These are phyloP conservation scores for Prunus padus DNA, from an alignment of 306 rosid genomes.

Conservation along the genomic window DNA sequence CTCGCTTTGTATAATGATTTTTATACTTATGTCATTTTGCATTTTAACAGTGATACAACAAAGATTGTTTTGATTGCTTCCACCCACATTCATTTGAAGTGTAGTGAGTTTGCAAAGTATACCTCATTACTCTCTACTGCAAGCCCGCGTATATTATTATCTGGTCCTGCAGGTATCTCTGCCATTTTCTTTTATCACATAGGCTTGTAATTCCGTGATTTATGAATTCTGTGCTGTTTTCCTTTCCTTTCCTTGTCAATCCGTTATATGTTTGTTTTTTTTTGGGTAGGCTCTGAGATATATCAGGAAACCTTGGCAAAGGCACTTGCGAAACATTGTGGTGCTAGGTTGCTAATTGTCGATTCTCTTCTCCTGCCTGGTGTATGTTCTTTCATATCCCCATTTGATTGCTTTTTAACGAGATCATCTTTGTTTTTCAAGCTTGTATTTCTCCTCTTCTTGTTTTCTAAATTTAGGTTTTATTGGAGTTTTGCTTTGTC, in stretches of 20 bases:
- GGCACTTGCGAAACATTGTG: conserved; percentile 91
- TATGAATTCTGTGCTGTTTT: background rate
- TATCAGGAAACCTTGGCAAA: conserved; percentile 87
- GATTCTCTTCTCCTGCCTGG: conserved; percentile 84
- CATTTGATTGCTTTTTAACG: conserved; percentile 8
- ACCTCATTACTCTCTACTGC: conserved; percentile 68
- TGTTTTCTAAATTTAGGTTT: background rate
- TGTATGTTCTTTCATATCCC: conserved; percentile 53
- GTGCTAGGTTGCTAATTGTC: conserved; percentile 67
- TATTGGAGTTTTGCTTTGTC: background rate
- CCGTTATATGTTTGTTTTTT: conserved; percentile 16
- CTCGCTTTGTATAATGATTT: conserved; percentile 7
- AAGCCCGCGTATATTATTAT: conserved; percentile 77
- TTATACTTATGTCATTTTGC: conserved; percentile 14
- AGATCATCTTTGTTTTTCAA: conserved; percentile 4
- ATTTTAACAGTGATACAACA: conserved; percentile 76
- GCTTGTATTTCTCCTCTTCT: background rate
- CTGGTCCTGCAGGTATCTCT: conserved; percentile 86
- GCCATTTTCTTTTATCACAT: background rate
- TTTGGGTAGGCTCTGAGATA: conserved; percentile 95
- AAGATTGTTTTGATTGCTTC: conserved; percentile 73
- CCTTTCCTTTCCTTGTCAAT: conserved; percentile 10
- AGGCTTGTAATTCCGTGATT: conserved; percentile 4
- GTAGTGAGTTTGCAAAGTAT: conserved; percentile 64
- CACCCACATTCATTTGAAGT: conserved; percentile 74